Conservation (phyloP, 441 rosid genomes). For the Populus trichocarpa region DNA sequence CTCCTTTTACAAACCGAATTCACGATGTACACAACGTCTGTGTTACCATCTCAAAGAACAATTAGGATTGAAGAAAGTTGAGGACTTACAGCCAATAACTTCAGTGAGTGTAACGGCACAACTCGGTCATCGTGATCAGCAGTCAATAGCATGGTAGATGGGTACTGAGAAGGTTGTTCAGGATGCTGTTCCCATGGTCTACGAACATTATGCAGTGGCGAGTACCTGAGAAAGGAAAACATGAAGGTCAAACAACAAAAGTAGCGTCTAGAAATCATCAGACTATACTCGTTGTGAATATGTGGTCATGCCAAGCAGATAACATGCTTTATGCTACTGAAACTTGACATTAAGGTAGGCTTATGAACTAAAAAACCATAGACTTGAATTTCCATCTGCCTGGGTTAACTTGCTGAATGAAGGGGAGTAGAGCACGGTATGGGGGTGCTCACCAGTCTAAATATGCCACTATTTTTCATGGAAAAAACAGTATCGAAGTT, state of each 20-base stretch:
- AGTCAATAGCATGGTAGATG: slow-evolving; percentile 91
- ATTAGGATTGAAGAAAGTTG: background rate
- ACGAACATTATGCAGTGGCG: slow-evolving; percentile 84
- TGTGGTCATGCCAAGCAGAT: background rate
- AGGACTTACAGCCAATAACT: slow-evolving; percentile 74
- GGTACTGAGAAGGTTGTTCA: slow-evolving; percentile 52
- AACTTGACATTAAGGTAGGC: too few species aligned
- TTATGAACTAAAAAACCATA: too few species aligned
- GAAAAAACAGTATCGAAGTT: too few species aligned
- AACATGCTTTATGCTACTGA: background rate
- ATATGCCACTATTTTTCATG: too few species aligned
- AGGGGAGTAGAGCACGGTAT: too few species aligned
- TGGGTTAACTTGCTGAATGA: background rate
- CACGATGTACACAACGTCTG: too few species aligned
- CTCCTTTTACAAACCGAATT: too few species aligned
- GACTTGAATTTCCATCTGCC: background rate
- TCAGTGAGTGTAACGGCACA: slow-evolving; percentile 85
- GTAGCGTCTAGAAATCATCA: too few species aligned
- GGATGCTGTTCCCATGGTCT: slow-evolving; percentile 80
- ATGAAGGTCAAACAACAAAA: background rate
- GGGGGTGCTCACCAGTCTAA: too few species aligned
- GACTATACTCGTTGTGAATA: too few species aligned
- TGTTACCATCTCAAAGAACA: too few species aligned
- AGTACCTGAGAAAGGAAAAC: slow-evolving; percentile 52
- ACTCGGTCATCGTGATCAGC: slow-evolving; percentile 98